Conservation (phyloP, 371 early-diverging fungal species). For the Mucor racemosus region DNA sequence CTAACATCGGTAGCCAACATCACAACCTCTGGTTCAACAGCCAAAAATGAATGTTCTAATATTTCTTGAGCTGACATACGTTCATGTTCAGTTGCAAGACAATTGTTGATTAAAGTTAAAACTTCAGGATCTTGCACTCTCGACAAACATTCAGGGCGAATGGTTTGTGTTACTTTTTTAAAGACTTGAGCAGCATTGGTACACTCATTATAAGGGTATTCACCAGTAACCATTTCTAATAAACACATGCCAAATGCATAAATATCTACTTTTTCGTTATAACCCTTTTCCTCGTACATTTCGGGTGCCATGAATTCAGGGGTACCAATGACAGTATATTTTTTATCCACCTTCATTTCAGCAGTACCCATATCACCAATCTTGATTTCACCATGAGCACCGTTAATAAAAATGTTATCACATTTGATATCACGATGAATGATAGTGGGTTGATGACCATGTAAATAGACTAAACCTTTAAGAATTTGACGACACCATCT, state of each 20-base stretch:
- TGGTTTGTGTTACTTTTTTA: conserved; percentile 73
- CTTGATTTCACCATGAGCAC: conserved; percentile 78
- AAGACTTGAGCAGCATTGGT: conserved; percentile 87
- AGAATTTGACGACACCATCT: conserved; percentile 76
- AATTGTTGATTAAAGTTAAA: conserved; percentile 73
- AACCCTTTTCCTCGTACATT: conserved; percentile 86
- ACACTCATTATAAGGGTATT: conserved; percentile 90
- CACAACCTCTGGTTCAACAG: conserved; percentile 73
- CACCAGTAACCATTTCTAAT: conserved; percentile 88
- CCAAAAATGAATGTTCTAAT: conserved; percentile 84
- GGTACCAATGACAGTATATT: conserved; percentile 71
- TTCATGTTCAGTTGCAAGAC: conserved; percentile 70
- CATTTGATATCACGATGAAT: conserved; percentile 82
- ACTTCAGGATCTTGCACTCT: conserved; percentile 76
- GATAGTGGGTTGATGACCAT: conserved; percentile 74
- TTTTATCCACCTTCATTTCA: conserved; percentile 67
- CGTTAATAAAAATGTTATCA: conserved; percentile 83
- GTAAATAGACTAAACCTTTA: conserved; percentile 80
- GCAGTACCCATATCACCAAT: conserved; percentile 86
- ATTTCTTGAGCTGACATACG: conserved; percentile 78
- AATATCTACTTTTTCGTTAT: conserved; percentile 89
- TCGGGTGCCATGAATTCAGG: conserved; percentile 95
- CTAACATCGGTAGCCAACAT: conserved; percentile 64
- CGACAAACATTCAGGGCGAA: conserved; percentile 71
- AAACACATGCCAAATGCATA: conserved; percentile 96